A percentile compares a stretch with the other conserved stretches of the same genome.
Evolutionary conservation across 768 basidiomycete genomes (phyloP).

Genomic region (Fomitopsis serialis): DNA sequence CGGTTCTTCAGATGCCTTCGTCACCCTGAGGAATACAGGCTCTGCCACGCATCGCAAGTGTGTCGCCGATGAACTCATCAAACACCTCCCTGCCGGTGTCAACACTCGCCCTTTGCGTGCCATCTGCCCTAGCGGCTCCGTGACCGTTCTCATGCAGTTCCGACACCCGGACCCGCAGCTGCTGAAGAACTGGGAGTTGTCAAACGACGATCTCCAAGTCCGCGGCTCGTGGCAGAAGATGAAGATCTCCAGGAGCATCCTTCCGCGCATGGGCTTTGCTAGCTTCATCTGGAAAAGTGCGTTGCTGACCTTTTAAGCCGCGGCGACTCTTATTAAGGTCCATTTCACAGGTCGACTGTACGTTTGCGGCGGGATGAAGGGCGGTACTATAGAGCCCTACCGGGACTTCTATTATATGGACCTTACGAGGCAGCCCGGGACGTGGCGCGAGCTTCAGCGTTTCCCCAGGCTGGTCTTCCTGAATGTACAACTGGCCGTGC

Average conservation of each 20-base stretch:
- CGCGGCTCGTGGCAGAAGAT: constrained; percentile 33
- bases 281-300: constrained; percentile 19
- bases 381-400: constrained; percentile 9
- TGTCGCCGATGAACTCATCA: constrained; percentile 1
- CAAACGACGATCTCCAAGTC: constrained; percentile 20
- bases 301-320: background rate
- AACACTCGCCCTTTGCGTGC: constrained; percentile 4
- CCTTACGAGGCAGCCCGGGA: constrained; percentile 9
- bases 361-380: constrained; percentile 11
- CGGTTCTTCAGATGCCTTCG: constrained; percentile 21
- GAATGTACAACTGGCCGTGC: constrained; percentile 13
- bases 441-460: constrained; percentile 16
- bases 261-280: constrained; percentile 20
- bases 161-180: constrained; percentile 14
- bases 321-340: no score
- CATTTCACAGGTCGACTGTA: constrained; percentile 10
- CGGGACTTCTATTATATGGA: constrained; percentile 17
- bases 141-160: background rate
- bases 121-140: background rate
- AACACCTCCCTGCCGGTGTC: background rate
- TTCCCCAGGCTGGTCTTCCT: constrained; percentile 7
- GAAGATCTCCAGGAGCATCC: constrained; percentile 19
- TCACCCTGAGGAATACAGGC: constrained; percentile 29
- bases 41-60: constrained; percentile 25
- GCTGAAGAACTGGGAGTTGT: constrained; percentile 6